phyloP scores from a whole-genome alignment of 2,329 filamentous ascomycete genomes.

The Paecilomyces sp. region DNA sequence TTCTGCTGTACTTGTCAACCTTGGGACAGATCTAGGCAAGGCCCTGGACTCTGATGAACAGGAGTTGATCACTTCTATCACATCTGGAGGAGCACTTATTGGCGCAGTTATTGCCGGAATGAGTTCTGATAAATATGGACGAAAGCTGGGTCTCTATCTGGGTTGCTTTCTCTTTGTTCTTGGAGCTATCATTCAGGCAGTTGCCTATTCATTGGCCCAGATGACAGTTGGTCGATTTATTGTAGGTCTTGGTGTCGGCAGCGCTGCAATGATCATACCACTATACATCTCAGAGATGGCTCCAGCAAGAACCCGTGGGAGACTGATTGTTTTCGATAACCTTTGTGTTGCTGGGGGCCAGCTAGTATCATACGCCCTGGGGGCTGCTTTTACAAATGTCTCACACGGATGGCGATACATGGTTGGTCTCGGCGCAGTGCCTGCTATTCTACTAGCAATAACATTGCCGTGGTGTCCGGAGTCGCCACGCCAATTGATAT shows the following conservation, averaged over 20 bases:
- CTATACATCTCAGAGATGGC: constrained; percentile 14
- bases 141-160: constrained; percentile 21
- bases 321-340: constrained; percentile 14
- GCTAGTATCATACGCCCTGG: constrained; percentile 32
- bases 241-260: constrained; percentile 43
- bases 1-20: constrained; percentile 34
- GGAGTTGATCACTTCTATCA: constrained; percentile 46
- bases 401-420: constrained; percentile 45
- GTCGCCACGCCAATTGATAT: constrained; percentile 42
- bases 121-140: constrained; percentile 23
- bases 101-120: constrained; percentile 32
- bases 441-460: constrained; percentile 37
- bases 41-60: constrained; percentile 34
- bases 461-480: constrained; percentile 44
- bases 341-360: constrained; percentile 32
- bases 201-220: constrained; percentile 30
- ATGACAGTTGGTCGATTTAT: constrained; percentile 40
- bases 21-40: constrained; percentile 28
- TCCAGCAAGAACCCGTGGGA: constrained; percentile 10
- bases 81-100: constrained; percentile 41
- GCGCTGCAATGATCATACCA: constrained; percentile 41
- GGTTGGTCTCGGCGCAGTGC: constrained; percentile 40
- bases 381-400: constrained; percentile 34
- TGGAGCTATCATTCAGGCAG: constrained; percentile 29
- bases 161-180: constrained; percentile 32